Evolutionary conservation across 2,329 filamentous ascomycete species (phyloP), one percentile per base, ranked within the genome.

Genomic region (Diaporthe aspalathi): DNA sequence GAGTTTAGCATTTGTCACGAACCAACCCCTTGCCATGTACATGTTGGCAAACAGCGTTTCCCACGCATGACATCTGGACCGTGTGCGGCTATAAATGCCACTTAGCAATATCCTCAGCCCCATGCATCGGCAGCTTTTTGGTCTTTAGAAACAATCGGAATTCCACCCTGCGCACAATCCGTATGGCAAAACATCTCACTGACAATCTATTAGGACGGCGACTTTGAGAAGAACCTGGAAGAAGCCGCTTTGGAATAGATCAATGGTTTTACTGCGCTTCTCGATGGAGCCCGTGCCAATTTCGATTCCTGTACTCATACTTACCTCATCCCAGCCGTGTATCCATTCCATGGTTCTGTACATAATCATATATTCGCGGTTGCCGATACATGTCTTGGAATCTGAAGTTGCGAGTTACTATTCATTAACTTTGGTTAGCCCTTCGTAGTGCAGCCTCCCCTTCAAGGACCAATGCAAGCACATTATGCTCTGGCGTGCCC

Each of bases 171-270:
- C 27, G 12, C 38, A 47, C 2, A 17, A 16, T 7, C 2, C 7
- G 5, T 22, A 11, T 32, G 47, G 17, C 17, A n/a, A 12, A 35
- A 45, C 3, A 35, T 5, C 22, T 24, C 20, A n/a, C 60, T 63
- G 29, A 63, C n/a, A 17, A 12, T 7, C 9, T 20, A 17, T 7
- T 24, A 63, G 57, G 57, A 70, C 22, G 56, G 38, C 11, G 53
- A 22, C 38, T 70, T 70, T 11, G 47, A 62, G 27, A 32, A 52
- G 3, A 70, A 70, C n/a, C 32, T 70, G 35, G 32, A 5, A 20
- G 24, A 70, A 56, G 67, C 54, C 4, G 67, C 35, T 12, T 43
- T 70, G 72, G 72, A 52, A 17, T 56, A 56, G 43, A n/a, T 11
- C 20, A 17, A 22, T 35, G 43, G 43, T n/a, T 29, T 20, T 22